Evolutionary conservation across 2,329 filamentous ascomycete genomes (phyloP).

Genomic region (Aspergillus sergii): DNA sequence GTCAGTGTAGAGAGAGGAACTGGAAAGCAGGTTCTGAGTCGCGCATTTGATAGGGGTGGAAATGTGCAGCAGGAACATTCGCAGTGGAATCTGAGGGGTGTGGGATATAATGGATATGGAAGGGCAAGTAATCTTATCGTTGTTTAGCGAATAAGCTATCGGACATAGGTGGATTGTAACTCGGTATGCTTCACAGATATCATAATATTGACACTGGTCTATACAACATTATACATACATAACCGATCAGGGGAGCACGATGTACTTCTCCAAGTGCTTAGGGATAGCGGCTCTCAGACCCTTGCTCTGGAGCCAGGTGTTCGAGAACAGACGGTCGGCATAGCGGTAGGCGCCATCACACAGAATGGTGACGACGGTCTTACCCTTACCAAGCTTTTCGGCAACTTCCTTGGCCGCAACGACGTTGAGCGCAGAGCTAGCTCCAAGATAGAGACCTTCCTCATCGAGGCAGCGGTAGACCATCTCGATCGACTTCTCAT

Average conservation of each 20-base stretch:
- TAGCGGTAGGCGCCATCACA: slow-evolving; percentile 98
- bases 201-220: slow-evolving; percentile 5
- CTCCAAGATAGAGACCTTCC: slow-evolving; percentile 92
- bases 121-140: slow-evolving; percentile 55
- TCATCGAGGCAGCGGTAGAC: slow-evolving; percentile 95
- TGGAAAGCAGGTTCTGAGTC: slow-evolving; percentile 52
- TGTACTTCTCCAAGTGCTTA: slow-evolving; percentile 85
- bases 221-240: slow-evolving; percentile 14
- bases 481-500: slow-evolving; percentile 97
- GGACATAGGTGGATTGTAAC: neutral
- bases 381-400: slow-evolving; percentile 81
- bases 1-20: slow-evolving; percentile 47
- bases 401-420: slow-evolving; percentile 94
- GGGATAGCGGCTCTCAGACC: slow-evolving; percentile 79
- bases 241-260: slow-evolving; percentile 71
- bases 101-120: slow-evolving; percentile 64
- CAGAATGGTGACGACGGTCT: slow-evolving; percentile 90
- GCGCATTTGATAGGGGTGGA: slow-evolving; percentile 57
- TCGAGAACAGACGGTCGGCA: slow-evolving; percentile 88
- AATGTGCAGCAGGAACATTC: slow-evolving; percentile 53
- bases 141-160: slow-evolving; percentile 17
- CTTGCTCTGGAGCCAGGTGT: slow-evolving; percentile 88
- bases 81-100: slow-evolving; percentile 62
- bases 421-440: slow-evolving; percentile 91
- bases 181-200: neutral